Base-by-base conservation (phyloP, 73 alveolate genomes). In the Tetrahymena malaccensis region DNA sequence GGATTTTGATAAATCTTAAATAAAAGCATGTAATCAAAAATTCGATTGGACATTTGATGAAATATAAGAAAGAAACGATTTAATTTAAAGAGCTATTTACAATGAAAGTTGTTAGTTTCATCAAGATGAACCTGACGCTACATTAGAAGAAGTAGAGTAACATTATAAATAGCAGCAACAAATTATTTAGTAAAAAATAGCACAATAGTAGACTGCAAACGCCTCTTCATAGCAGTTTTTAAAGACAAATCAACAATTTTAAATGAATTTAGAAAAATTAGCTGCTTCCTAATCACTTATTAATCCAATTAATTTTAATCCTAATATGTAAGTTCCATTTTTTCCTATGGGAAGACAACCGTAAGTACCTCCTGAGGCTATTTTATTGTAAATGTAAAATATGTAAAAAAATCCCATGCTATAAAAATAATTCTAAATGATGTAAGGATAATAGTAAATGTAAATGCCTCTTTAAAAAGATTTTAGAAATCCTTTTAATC, bases 41-140 rank as follows among this genome's bases (percentile, higher is more conserved):
- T 98, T 98, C 94, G 99, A 98, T 94, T 98, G 99, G 99, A 94
- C 97, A 33, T 98, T 98, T 97, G 99, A 98, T 96, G 97, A 96
- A 85, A 96, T 97, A 57, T 98, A 97, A 94, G 98, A 97, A 27
- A 96, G 98, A 35, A 97, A 98, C 95, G 98, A 97, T 38, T 84
- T 96, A 31, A 93, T 98, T 22, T 96, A 97, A 95, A 85, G 95
- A 93, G 97, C 96, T 97, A 97, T 98, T 16, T 98, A 97, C 94
- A 96, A 98, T 40, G 98, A 97, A 33, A 96, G 96, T 19, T 93
- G 93, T 21, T 89, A 89, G 43, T 95, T 95, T 57, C 85, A 70
- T 84, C 34, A 95, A 34, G 85, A 95, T 38, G 43, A 93, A 43
- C 89, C 89, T 12, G 89, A 70, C 19, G 89, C 89, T 22, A 70